Conservation (phyloP, 805 yeast genomes). For the Myxozyma melibiosi region DNA sequence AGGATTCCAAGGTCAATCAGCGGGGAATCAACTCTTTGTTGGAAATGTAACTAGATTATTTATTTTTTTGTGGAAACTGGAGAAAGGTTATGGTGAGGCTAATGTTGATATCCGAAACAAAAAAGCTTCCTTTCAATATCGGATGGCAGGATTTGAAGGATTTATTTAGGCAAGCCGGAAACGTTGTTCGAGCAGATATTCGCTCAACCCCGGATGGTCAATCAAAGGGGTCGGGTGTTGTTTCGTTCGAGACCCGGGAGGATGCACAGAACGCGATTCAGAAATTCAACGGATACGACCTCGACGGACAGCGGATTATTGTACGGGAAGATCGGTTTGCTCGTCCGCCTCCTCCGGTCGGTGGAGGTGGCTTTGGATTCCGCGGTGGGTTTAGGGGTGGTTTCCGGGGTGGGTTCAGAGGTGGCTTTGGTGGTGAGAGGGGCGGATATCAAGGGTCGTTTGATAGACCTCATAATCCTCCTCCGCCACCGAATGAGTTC, state of each 20-base stretch:
- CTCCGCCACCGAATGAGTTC: conserved; percentile 48
- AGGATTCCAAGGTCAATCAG: conserved; percentile 17
- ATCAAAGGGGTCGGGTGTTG: conserved; percentile 86
- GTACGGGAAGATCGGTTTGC: conserved; percentile 67
- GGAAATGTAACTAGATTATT: conserved; percentile 30
- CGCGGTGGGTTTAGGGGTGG: conserved; percentile 20
- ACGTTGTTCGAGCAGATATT: conserved; percentile 80
- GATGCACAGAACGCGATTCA: conserved; percentile 74
- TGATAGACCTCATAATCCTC: conserved; percentile 8
- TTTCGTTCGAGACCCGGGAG: conserved; percentile 63
- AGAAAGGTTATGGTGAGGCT: conserved; percentile 8
- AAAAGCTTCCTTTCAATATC: conserved; percentile 78
- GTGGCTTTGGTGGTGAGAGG: conserved; percentile 7
- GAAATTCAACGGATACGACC: conserved; percentile 64
- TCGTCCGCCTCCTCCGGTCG: conserved; percentile 13
- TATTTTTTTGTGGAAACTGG: neutral
- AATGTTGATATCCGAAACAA: conserved; percentile 61
- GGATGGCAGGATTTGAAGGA: conserved; percentile 87
- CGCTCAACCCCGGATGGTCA: conserved; percentile 66
- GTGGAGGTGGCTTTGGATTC: conserved; percentile 3
- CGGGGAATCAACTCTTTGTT: conserved; percentile 34
- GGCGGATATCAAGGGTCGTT: conserved; percentile 5
- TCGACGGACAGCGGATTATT: conserved; percentile 77
- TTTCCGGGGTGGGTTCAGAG: conserved; percentile 2
- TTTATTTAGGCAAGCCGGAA: conserved; percentile 74